Conservation (phyloP, 2,329 filamentous ascomycete genomes). For the Cadophora sp. region DNA sequence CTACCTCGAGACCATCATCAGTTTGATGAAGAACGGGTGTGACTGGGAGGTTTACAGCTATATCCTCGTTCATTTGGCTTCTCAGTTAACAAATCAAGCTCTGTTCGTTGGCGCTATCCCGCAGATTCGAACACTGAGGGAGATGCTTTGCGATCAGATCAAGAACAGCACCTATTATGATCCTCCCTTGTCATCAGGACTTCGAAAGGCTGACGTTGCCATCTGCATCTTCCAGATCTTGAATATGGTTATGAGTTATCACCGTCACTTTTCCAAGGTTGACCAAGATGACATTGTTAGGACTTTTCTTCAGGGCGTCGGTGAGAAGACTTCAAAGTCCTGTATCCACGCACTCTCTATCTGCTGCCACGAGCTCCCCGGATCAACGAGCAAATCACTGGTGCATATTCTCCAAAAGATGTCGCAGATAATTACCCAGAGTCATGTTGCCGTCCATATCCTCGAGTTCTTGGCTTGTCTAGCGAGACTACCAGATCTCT, state of each 20-base stretch:
- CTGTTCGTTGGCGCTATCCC: slow-evolving; percentile 78
- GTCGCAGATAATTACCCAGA: slow-evolving; percentile 94
- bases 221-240: slow-evolving; percentile 88
- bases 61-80: slow-evolving; percentile 82
- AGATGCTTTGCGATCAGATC: slow-evolving; percentile 82
- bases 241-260: slow-evolving; percentile 89
- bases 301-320: slow-evolving; percentile 85
- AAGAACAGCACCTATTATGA: slow-evolving; percentile 79
- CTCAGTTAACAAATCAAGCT: slow-evolving; percentile 88
- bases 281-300: slow-evolving; percentile 91
- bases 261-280: slow-evolving; percentile 80
- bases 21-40: slow-evolving; percentile 74
- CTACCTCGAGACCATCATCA: slow-evolving; percentile 81
- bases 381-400: slow-evolving; percentile 84
- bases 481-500: slow-evolving; percentile 82
- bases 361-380: slow-evolving; percentile 92
- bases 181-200: slow-evolving; percentile 77
- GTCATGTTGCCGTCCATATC: slow-evolving; percentile 90
- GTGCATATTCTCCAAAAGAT: slow-evolving; percentile 90
- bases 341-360: slow-evolving; percentile 96
- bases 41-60: slow-evolving; percentile 97
- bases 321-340: slow-evolving; percentile 85
- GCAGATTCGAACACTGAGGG: slow-evolving; percentile 78
- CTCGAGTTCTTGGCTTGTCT: slow-evolving; percentile 93
- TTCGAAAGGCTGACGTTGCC: slow-evolving; percentile 87